Percentiles rank a stretch among this genome's conserved stretches.
Evolutionary conservation across 192 early-diverging fungal species (phyloP).

Genomic region (Backusella luteola): DNA sequence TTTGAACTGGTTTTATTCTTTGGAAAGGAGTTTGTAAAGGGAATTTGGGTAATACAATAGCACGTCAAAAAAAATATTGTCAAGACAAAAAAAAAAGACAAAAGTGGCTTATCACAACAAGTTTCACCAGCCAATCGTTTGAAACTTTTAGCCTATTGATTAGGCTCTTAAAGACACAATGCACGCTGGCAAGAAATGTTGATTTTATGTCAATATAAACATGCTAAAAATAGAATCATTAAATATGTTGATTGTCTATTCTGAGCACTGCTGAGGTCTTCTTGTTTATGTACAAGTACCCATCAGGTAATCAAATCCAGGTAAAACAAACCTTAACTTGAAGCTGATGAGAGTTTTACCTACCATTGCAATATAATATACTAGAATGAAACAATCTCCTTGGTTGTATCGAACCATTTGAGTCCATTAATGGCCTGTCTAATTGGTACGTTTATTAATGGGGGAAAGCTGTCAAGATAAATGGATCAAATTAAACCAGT

Average conservation of each 20-base stretch:
- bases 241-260: background rate
- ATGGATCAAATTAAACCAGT: too few relatives aligned
- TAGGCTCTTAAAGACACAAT: background rate
- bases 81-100: background rate
- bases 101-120: background rate
- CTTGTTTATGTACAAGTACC: background rate
- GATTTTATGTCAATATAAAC: background rate
- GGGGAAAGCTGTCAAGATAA: too few relatives aligned
- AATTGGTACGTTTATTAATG: too few relatives aligned
- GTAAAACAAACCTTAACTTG: too few relatives aligned
- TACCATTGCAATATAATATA: too few relatives aligned
- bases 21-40: slow-evolving; percentile 8
- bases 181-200: background rate
- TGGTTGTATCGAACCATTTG: too few relatives aligned
- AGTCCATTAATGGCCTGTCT: too few relatives aligned
- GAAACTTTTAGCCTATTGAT: background rate
- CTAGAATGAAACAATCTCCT: too few relatives aligned
- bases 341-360: too few relatives aligned
- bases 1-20: slow-evolving; percentile 1
- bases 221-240: background rate
- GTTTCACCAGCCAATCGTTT: slow-evolving; percentile 4
- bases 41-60: background rate
- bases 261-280: background rate
- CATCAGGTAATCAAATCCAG: too few relatives aligned
- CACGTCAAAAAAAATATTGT: background rate